These are phyloP conservation scores for Dothiorella sarmentorum DNA, from an alignment of 2,329 filamentous ascomycete species.

Conservation along the genomic window DNA sequence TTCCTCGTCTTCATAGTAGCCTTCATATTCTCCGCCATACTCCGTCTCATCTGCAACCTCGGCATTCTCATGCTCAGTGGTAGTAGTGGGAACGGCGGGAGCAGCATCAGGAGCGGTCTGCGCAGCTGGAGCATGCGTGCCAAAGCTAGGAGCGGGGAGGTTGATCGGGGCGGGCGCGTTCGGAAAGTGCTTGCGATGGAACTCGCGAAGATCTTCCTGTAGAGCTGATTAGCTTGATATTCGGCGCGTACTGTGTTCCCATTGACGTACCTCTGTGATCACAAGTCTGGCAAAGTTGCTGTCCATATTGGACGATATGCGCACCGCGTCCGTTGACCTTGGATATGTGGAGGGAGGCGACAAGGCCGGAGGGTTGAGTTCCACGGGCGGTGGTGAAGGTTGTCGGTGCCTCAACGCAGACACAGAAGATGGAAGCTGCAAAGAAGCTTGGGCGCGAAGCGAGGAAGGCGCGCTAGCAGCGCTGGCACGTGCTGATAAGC, in stretches of 20 bases:
- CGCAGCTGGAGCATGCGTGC: neutral
- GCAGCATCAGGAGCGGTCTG: neutral
- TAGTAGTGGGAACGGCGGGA: no score
- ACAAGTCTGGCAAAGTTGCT: neutral
- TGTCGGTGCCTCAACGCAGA: neutral
- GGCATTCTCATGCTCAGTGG: neutral
- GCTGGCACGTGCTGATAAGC: constrained; percentile 6
- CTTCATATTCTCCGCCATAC: constrained; percentile 25
- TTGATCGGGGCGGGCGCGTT: constrained; percentile 33
- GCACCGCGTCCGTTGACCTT: neutral
- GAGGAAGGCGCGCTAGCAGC: neutral
- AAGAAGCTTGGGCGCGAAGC: neutral
- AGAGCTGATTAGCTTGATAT: constrained; percentile 13
- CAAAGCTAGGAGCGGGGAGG: constrained; percentile 25
- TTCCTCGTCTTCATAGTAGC: constrained; percentile 38
- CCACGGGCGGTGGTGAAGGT: no score
- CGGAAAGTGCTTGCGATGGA: constrained; percentile 44
- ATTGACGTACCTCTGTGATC: neutral
- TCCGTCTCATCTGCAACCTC: neutral
- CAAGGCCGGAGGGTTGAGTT: neutral
- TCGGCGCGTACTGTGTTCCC: neutral
- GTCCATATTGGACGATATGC: neutral
- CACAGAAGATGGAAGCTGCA: neutral
- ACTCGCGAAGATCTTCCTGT: constrained; percentile 43
- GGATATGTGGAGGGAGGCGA: neutral